Conservation (phyloP, 2,329 filamentous ascomycete genomes). For the Trichoderma sp. region DNA sequence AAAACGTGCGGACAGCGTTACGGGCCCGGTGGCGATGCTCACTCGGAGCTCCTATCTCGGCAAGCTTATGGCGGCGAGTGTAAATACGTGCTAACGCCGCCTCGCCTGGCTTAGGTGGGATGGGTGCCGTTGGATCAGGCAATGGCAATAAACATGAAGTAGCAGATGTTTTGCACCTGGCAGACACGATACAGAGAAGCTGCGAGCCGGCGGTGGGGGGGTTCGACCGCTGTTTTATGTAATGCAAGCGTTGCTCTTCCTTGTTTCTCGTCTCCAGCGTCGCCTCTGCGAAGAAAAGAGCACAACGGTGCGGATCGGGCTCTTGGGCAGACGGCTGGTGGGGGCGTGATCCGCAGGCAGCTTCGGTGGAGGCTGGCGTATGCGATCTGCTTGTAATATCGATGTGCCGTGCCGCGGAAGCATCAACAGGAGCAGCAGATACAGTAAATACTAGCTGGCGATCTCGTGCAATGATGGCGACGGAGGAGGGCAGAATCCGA, state of each 20-base stretch:
- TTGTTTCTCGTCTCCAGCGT: not conserved
- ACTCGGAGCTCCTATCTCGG: constrained; percentile 23
- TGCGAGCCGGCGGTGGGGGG: not conserved
- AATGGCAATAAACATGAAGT: not conserved
- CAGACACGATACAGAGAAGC: not conserved
- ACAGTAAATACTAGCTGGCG: not conserved
- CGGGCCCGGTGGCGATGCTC: constrained; percentile 23
- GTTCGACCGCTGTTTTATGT: not conserved
- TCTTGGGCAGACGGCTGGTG: constrained; percentile 8
- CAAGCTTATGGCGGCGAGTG: constrained; percentile 24
- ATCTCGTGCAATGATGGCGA: not conserved
- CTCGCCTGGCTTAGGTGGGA: not conserved
- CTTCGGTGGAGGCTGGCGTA: constrained; percentile 1
- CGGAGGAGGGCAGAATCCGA: not conserved
- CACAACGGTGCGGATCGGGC: constrained; percentile 12
- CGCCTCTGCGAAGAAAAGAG: not conserved
- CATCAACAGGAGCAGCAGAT: not conserved
- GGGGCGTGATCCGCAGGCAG: constrained; percentile 18
- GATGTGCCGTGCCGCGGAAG: not conserved
- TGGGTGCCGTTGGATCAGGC: not conserved
- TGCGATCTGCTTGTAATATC: not conserved
- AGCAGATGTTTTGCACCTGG: not conserved
- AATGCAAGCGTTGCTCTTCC: not conserved
- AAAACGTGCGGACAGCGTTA: constrained; percentile 6
- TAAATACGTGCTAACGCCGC: constrained; percentile 23